Evolutionary conservation across 1,284 basidiomycete genomes (phyloP), one percentile per base, ranked within the genome.

Genomic region (Somion occarium): DNA sequence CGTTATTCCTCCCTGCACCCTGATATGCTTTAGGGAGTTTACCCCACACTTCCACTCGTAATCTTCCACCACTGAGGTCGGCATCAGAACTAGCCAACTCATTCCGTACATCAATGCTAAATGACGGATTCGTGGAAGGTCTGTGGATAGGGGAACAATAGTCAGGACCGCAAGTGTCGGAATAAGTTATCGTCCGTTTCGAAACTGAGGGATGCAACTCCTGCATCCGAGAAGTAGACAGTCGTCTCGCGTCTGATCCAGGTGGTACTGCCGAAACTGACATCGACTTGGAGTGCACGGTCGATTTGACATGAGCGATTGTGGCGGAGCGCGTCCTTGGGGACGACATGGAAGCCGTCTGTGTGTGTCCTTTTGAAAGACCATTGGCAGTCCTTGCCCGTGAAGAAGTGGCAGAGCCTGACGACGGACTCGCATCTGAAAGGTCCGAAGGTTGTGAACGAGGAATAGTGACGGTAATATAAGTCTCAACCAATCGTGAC

Each of bases 401-500:
- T 4, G 42, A 23, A 19, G 42, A 43, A 13, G 42, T 22, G 5
- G 15, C 19, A 13, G 42, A 43, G 13, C 13, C 13, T 9, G 42
- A 24, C 13, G 18, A 13, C 5, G 13, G 18, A 23, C 4, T 9
- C 13, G 9, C 24, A 5, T n/a, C 3, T 3, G 9, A 13, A 22
- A 18, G 9, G 19, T 43, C 42, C 19, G 22, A 23, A 19, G 42
- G 4, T 22, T 34, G 27, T 13, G 49, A 24, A 13, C 37, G 56
- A 1, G 66, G 67, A 13, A 80, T 66, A 43, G 69, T 68, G 38
- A 92, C 67, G 15, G 83, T 77, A 49, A 92, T 67, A 60, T 90
- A 88, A 1, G 87, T 88, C 64, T 91, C 87, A n/a, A 91, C 81
- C 23, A 92, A 70, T 43, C 89, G 79, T n/a, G 85, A 82, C 44